Evolutionary conservation across 306 rosid species (phyloP).

Genomic region (Fragaria nilgerrensis): DNA sequence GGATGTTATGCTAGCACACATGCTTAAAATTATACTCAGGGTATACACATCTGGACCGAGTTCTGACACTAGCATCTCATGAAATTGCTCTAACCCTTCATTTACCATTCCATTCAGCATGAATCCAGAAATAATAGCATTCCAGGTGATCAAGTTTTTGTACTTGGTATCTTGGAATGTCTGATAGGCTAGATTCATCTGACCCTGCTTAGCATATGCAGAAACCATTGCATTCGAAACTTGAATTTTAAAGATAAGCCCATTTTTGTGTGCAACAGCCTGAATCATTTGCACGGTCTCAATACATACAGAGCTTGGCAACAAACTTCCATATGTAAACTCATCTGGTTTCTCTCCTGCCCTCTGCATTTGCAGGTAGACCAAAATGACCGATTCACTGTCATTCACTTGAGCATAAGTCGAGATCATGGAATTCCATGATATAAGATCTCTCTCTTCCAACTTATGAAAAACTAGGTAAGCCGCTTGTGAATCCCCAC

Average conservation of each 20-base stretch:
- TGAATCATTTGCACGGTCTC: slow-evolving; percentile 53
- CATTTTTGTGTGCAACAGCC: slow-evolving; percentile 47
- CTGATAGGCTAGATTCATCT: slow-evolving; percentile 42
- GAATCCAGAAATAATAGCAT: slow-evolving; percentile 61
- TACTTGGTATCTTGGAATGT: slow-evolving; percentile 39
- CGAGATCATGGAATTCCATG: slow-evolving; percentile 74
- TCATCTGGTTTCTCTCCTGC: slow-evolving; percentile 54
- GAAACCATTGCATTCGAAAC: slow-evolving; percentile 64
- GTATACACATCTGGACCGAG: slow-evolving; percentile 56
- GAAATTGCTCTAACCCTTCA: slow-evolving; percentile 55
- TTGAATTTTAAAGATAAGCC: slow-evolving; percentile 45
- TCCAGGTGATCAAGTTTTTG: slow-evolving; percentile 71
- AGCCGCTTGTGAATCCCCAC: slow-evolving; percentile 49
- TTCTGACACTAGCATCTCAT: slow-evolving; percentile 42
- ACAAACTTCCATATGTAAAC: slow-evolving; percentile 70
- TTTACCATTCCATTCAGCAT: slow-evolving; percentile 45
- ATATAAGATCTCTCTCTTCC: slow-evolving; percentile 57
- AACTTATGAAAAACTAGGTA: slow-evolving; percentile 46
- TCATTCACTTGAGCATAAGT: slow-evolving; percentile 46
- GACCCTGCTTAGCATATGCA: slow-evolving; percentile 54
- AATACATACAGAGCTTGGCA: slow-evolving; percentile 42
- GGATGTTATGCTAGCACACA: slow-evolving; percentile 60
- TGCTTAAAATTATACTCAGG: slow-evolving; percentile 60
- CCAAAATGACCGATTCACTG: slow-evolving; percentile 38
- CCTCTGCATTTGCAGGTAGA: slow-evolving; percentile 55